Base-by-base conservation (phyloP, 495 filamentous ascomycete species). In the Hypoxylon fragiforme region DNA sequence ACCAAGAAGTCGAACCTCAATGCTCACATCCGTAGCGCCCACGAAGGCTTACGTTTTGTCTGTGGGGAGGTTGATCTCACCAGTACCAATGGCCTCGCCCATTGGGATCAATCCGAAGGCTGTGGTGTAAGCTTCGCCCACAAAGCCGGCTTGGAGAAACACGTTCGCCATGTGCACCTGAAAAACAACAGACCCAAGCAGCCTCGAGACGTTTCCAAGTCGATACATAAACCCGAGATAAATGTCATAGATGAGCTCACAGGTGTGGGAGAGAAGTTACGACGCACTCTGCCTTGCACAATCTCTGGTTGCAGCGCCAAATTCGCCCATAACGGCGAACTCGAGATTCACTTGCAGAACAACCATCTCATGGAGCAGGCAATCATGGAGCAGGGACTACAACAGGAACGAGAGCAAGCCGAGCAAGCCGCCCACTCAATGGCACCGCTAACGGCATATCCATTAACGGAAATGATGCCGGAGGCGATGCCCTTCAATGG, bases 1-100 rank as follows among this genome's bases (percentile, higher is more conserved):
- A 89, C 89, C 6, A 84, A 86, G 62, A 82, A 79, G 51, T 85
- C 85, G 0, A 96, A 96, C 63, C 77, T 96, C 15, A 87, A 84
- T 21, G 81, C 84, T 0, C 94, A 98, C 62, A 75, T 90, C 45
- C 82, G 84, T 16, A 84, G 81, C 3, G 84, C 86, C 0, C 94
- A 98, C 62, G 74, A 87, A 49, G 83, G 84, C 19, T 70, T 77
- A 35, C 79, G 80, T 1, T 95, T 87, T 54, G 74, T 86, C n/a
- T 95, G 91, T 60, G 88, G 87, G 1, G 71, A 81, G 30, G 77
- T 80, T 9, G 82, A 89, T 61, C 71, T 88, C 1, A 78, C 72
- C 16, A 62, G 66, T 0, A 77, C 78, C 7, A 79, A 77, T n/a
- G 82, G 81, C 35, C 70, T 91, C 1, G 64, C 65, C 3, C 72